Percentiles rank a stretch among this genome's conserved stretches.
Evolutionary conservation across 345 rosid species (phyloP).

Genomic region (Brassica juncea): DNA sequence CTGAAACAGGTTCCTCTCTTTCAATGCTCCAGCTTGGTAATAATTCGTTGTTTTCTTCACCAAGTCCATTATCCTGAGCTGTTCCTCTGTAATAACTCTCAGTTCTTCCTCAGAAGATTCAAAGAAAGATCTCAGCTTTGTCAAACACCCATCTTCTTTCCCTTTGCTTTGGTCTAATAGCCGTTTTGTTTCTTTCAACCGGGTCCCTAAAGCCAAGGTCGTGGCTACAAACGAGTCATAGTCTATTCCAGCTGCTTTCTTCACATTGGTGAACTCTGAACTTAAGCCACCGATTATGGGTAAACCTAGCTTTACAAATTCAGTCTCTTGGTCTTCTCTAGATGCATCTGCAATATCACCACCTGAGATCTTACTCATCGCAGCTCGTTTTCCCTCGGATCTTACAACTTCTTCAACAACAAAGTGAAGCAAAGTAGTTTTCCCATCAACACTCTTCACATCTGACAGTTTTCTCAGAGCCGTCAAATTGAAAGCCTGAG

Average conservation of each 20-base stretch:
- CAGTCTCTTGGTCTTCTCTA: constrained; percentile 59
- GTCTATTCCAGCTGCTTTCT: constrained; percentile 75
- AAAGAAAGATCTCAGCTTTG: constrained; percentile 58
- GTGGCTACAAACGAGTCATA: constrained; percentile 51
- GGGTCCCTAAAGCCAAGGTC: constrained; percentile 48
- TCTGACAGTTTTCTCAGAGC: constrained; percentile 77
- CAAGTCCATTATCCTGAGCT: constrained; percentile 53
- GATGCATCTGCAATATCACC: constrained; percentile 32
- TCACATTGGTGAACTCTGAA: constrained; percentile 68
- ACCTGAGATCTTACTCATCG: constrained; percentile 51
- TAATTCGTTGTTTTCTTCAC: constrained; percentile 78
- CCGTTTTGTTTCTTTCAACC: constrained; percentile 48
- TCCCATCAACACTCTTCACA: constrained; percentile 80
- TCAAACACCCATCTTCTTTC: constrained; percentile 48
- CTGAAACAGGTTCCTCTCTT: constrained; percentile 54
- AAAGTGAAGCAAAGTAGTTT: constrained; percentile 82
- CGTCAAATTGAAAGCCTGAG: constrained; percentile 73
- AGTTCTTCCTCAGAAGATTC: constrained; percentile 64
- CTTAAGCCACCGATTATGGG: constrained; percentile 75
- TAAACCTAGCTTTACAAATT: constrained; percentile 66
- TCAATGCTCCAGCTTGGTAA: constrained; percentile 73
- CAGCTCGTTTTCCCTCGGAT: constrained; percentile 74
- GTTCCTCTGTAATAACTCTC: constrained; percentile 49
- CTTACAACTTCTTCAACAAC: constrained; percentile 82
- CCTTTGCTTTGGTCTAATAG: constrained; percentile 45